Conservation (phyloP, 192 early-diverging fungal genomes). For the Podila epicladia region DNA sequence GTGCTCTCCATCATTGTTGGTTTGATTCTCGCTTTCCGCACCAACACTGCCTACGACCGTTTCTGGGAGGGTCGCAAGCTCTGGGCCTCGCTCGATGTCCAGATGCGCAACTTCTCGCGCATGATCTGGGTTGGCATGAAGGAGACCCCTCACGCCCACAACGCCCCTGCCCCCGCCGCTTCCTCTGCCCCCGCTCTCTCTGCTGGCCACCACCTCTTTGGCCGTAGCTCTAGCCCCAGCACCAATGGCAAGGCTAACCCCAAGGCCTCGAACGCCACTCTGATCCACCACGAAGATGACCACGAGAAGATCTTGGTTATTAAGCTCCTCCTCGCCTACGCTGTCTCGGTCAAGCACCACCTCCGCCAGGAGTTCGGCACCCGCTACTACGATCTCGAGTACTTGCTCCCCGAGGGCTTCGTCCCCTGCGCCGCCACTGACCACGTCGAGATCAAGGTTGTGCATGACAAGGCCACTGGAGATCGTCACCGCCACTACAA, state of each 20-base stretch:
- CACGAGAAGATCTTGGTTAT: slow-evolving; percentile 63
- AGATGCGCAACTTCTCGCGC: slow-evolving; percentile 73
- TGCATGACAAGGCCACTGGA: slow-evolving; percentile 17
- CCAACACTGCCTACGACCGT: slow-evolving; percentile 78
- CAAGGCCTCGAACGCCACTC: slow-evolving; percentile 17
- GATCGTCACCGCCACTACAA: slow-evolving; percentile 25
- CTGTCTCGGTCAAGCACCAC: slow-evolving; percentile 67
- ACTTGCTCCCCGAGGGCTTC: slow-evolving; percentile 54
- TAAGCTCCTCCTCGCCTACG: slow-evolving; percentile 64
- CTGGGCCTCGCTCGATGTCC: slow-evolving; percentile 77
- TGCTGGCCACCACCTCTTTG: slow-evolving; percentile 25
- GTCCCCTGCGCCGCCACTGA: slow-evolving; percentile 21
- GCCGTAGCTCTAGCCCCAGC: slow-evolving; percentile 9
- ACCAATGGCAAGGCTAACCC: neutral
- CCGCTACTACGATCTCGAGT: slow-evolving; percentile 63
- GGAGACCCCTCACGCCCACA: slow-evolving; percentile 12
- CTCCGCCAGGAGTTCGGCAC: slow-evolving; percentile 70
- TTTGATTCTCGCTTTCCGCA: slow-evolving; percentile 85
- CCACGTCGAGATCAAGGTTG: neutral
- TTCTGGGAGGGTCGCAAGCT: slow-evolving; percentile 89
- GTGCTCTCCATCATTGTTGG: slow-evolving; percentile 63
- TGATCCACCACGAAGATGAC: slow-evolving; percentile 48
- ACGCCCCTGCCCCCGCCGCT: neutral
- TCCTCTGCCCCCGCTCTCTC: neutral
- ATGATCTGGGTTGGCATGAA: slow-evolving; percentile 68